Evolutionary conservation across 768 basidiomycete species (phyloP).

Genomic region (Podaxis sp.): DNA sequence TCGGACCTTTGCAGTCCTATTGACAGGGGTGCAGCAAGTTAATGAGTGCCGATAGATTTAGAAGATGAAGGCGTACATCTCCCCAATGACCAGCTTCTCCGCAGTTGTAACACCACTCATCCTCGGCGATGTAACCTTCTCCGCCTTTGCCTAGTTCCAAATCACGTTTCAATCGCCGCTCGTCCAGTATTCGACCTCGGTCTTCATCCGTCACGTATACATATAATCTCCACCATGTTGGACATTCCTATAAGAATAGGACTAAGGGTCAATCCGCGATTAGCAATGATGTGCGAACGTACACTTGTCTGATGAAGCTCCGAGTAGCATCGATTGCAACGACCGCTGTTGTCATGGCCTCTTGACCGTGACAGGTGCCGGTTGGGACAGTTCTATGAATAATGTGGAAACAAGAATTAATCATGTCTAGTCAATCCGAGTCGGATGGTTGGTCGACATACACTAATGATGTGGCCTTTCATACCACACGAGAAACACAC

Average conservation of each 20-base stretch:
- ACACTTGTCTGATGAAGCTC: slow-evolving; percentile 65
- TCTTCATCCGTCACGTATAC: slow-evolving; percentile 63
- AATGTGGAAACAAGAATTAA: slow-evolving; percentile 9
- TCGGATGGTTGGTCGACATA: slow-evolving; percentile 29
- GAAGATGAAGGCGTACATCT: slow-evolving; percentile 54
- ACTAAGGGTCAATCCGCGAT: not conserved
- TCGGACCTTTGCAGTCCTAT: slow-evolving; percentile 60
- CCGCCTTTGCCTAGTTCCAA: slow-evolving; percentile 66
- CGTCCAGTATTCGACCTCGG: slow-evolving; percentile 40
- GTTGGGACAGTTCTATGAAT: slow-evolving; percentile 68
- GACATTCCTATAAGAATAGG: slow-evolving; percentile 62
- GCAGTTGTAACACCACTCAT: slow-evolving; percentile 85
- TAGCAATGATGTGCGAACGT: not conserved
- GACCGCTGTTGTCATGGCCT: slow-evolving; percentile 19
- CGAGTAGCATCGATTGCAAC: slow-evolving; percentile 73
- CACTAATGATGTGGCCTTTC: slow-evolving; percentile 78
- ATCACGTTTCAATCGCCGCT: slow-evolving; percentile 49
- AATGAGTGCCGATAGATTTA: not conserved
- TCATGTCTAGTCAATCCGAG: not conserved
- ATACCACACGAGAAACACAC: slow-evolving; percentile 79
- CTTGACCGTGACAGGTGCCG: slow-evolving; percentile 32
- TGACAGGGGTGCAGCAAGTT: slow-evolving; percentile 2
- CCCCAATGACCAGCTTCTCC: slow-evolving; percentile 74
- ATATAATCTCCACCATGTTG: slow-evolving; percentile 80
- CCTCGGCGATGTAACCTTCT: slow-evolving; percentile 73